Conservation (phyloP, 208 protist species). For the Angomonas ambiguus region DNA sequence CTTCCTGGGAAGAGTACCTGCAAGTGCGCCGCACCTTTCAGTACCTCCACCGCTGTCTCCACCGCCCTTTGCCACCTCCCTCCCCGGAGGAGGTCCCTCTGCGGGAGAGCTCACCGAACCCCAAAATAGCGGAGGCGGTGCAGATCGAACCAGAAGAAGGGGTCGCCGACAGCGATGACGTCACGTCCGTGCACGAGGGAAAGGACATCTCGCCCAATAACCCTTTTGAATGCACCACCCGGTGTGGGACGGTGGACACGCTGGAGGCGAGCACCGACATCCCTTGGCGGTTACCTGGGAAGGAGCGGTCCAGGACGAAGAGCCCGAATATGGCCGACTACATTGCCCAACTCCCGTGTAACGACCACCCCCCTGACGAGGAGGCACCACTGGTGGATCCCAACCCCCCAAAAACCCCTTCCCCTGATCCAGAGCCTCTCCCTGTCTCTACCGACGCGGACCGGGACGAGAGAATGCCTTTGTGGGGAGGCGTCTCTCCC, state of each 20-base stretch:
- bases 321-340: background rate
- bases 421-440: background rate
- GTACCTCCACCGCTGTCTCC: conserved; percentile 4
- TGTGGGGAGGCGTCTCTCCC: background rate
- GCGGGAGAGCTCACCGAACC: background rate
- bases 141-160: background rate
- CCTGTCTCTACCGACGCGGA: background rate
- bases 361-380: too few relatives aligned
- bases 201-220: background rate
- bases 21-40: background rate
- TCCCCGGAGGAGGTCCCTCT: background rate
- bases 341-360: background rate
- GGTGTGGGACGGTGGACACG: background rate
- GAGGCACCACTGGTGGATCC: background rate
- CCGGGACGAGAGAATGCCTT: background rate
- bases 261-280: background rate
- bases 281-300: background rate
- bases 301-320: background rate
- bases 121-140: background rate
- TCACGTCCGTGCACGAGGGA: background rate
- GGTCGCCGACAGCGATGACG: background rate
- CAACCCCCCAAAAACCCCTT: background rate
- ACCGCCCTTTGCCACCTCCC: background rate
- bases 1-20: conserved; percentile 6
- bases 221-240: background rate